These are phyloP conservation scores for Cladosporium sp. DNA, from an alignment of 2,329 filamentous ascomycete species.

Conservation along the genomic window DNA sequence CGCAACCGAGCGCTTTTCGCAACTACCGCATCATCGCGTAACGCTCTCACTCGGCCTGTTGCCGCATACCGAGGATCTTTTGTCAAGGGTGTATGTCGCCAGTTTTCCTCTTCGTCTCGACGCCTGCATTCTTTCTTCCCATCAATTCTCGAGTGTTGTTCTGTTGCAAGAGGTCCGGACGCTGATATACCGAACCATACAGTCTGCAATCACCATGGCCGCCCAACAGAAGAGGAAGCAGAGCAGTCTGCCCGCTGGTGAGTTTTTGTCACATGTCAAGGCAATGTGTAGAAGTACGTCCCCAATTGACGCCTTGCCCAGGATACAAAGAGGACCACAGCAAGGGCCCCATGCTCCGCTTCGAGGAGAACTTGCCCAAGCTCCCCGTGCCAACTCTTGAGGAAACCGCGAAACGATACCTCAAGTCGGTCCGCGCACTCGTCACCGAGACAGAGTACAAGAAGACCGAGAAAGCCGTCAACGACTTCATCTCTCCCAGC, in stretches of 20 bases:
- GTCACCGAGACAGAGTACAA: slow-evolving; percentile 68
- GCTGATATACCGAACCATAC: slow-evolving; percentile 1
- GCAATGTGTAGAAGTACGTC: not conserved
- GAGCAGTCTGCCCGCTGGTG: slow-evolving; percentile 50
- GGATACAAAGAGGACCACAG: slow-evolving; percentile 78
- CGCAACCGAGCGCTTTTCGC: slow-evolving; percentile 27
- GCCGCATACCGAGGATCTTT: slow-evolving; percentile 21
- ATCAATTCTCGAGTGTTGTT: not conserved
- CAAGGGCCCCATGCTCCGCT: slow-evolving; percentile 79
- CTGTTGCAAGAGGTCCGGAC: not conserved
- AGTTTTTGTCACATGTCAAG: slow-evolving; percentile 24
- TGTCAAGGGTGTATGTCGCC: slow-evolving; percentile 13
- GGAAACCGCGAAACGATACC: slow-evolving; percentile 76
- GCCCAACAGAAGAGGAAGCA: slow-evolving; percentile 42
- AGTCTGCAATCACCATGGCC: slow-evolving; percentile 32
- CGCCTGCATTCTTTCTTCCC: not conserved
- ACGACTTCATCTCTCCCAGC: slow-evolving; percentile 85
- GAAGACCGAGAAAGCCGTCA: slow-evolving; percentile 76
- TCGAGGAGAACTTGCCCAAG: slow-evolving; percentile 78
- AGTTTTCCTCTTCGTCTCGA: not conserved
- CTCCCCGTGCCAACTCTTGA: slow-evolving; percentile 80
- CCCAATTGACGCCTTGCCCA: slow-evolving; percentile 35
- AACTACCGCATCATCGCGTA: slow-evolving; percentile 19
- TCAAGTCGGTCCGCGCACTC: slow-evolving; percentile 76
- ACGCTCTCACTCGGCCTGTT: slow-evolving; percentile 11